Base-by-base conservation (phyloP, 2,329 filamentous ascomycete genomes). In the Botrytis paeoniae region DNA sequence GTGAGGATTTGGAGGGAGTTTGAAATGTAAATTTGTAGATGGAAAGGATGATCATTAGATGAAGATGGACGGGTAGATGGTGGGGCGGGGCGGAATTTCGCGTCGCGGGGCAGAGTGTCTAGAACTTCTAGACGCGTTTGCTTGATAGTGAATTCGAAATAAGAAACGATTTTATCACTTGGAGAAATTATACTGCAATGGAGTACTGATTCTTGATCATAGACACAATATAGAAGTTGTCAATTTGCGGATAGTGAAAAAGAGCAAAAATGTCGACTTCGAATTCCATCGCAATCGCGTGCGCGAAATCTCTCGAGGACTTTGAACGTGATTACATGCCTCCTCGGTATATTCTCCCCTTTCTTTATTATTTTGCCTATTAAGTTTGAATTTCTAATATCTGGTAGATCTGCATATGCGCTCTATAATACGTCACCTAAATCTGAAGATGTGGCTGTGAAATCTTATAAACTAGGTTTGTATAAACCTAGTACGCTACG, bases 321-420 rank as follows among this genome's bases (percentile, higher is more conserved):
- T 90, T 90, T 76, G 77, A 87, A 25, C 75, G 78, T 35, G 81
- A 85, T 22, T 86, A 89, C 75, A 74, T 89, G 14, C 81, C 82
- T 54, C 83, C 84, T 76, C 83, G 79, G 66, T 66, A 64, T 29
- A 60, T n/a, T 29, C 16, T 35, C 4, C n/a, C 60, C 64, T 57
- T 64, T n/a, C 41, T 7, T 41, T 3, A 22, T 22, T 3, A 20
- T 18, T 37, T 7, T 20, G 7, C 9, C 32, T 9, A 9, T 54
- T 48, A 8, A 4, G 7, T n/a, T 18, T 22, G 48, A 74, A 74
- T 54, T 43, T 64, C 60, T 25, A 74, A 41, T 77, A 77, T 4
- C 3, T 20, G 35, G 0, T 65, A 72, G 48, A 22, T 60, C 37
- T 60, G 60, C 51, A 32, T 65, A 66, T 20, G 35, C 51, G 3